Base-by-base conservation (phyloP, 2,329 filamentous ascomycete genomes). In the Metarhizium humberi region DNA sequence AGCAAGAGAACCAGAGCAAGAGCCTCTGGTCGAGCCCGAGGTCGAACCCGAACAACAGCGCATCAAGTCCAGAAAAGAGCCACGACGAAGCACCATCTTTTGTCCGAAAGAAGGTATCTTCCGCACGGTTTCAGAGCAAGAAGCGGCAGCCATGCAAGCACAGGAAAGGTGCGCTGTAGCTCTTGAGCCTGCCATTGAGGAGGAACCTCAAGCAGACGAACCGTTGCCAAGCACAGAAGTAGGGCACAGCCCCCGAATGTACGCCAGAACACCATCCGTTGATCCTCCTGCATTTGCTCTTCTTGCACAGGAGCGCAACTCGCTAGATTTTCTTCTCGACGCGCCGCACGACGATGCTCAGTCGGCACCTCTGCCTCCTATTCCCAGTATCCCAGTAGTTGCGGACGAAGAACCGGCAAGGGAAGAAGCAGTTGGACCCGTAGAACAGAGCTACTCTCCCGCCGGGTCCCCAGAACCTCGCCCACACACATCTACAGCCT, bases 71-170 rank as follows among this genome's bases (percentile, higher is more conserved):
- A 71, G 64, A 54, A 70, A 73, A 53, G 75, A 67, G 62, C 72
- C 69, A 55, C 77, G 73, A 60, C 78, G 66, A 30, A 79, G 74
- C 63, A 80, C 78, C 42, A 76, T 84, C 54, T 81, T 86, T 61
- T 78, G 82, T 13, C 81, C 84, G 5, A 77, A 78, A 18, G 77
- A 86, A 63, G 86, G 83, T 50, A 80, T 82, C 54, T 85, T 86
- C 65, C 78, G 79, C 50, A 82, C 81, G 2, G 70, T 84, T 48
- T 80, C 81, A 1, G 75, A 81, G 59, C 71, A 78, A 57, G 78
- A 81, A 56, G 73, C 76, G 11, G 73, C 74, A 18, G 73, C 71
- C 5, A 66, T 77, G 55, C 70, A 75, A 55, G 67, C 64, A 0
- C 64, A 68, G 45, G 60, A 65, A 25, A 62, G 64, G 43, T 62